A percentile compares a stretch with the other conserved stretches of the same genome.
Evolutionary conservation across 2,329 filamentous ascomycete genomes (phyloP).

Genomic region (Colletotrichum godetiae): DNA sequence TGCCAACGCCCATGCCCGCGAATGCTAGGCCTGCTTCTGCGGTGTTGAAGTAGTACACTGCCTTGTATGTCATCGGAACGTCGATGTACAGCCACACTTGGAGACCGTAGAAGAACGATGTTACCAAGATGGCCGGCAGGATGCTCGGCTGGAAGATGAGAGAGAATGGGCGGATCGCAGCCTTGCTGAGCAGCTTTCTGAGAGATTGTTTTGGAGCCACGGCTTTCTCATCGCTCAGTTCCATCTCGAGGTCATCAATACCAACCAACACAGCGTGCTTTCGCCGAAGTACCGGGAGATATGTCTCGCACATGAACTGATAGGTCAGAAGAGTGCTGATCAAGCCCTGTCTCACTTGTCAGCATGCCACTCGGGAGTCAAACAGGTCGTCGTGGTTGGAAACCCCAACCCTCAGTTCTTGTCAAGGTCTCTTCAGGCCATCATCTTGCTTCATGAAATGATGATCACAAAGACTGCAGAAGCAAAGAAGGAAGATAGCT

Average conservation of each 20-base stretch:
- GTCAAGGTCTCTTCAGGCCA: not conserved
- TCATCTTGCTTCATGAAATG: not conserved
- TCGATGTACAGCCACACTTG: slow-evolving; percentile 27
- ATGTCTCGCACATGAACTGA: slow-evolving; percentile 22
- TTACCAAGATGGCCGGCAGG: slow-evolving; percentile 11
- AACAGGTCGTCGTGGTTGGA: not conserved
- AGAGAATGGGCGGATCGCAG: slow-evolving; percentile 1
- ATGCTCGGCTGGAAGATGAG: slow-evolving; percentile 14
- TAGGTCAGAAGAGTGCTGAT: slow-evolving; percentile 17
- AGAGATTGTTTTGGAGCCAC: not conserved
- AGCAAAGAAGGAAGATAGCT: not conserved
- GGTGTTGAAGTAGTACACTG: slow-evolving; percentile 14
- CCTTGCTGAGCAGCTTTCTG: slow-evolving; percentile 7
- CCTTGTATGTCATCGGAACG: slow-evolving; percentile 23
- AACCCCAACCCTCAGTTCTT: no score
- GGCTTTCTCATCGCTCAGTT: not conserved
- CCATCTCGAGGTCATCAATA: not conserved
- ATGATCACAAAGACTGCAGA: not conserved
- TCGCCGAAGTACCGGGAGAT: slow-evolving; percentile 10
- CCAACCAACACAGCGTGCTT: not conserved
- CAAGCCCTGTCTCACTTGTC: slow-evolving; percentile 8
- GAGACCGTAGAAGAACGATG: slow-evolving; percentile 25
- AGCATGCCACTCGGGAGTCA: not conserved
- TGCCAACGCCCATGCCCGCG: slow-evolving; percentile 5
- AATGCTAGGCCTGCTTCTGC: slow-evolving; percentile 10